Conservation (phyloP, 306 rosid species). For the Dryas drummondii region DNA sequence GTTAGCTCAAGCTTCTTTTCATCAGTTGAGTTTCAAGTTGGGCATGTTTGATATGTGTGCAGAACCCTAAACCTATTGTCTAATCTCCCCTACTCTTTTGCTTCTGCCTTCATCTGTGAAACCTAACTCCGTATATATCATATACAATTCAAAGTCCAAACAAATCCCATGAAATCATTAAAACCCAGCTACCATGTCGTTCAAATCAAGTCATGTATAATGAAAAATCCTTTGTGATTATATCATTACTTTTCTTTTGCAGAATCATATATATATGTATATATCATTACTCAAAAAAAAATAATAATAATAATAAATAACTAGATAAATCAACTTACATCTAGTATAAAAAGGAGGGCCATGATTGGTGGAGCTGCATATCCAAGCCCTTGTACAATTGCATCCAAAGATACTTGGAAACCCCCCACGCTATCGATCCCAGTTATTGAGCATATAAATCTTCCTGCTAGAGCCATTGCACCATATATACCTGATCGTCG, state of each 20-base stretch:
- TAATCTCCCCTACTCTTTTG: background rate
- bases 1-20: too few relatives aligned
- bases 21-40: too few relatives aligned
- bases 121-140: background rate
- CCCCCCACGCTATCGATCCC: constrained; percentile 89
- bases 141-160: too few relatives aligned
- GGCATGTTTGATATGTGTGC: too few relatives aligned
- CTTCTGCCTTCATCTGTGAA: background rate
- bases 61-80: background rate
- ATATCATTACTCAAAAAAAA: background rate
- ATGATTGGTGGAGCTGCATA: constrained; percentile 93
- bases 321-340: constrained; percentile 46
- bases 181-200: background rate
- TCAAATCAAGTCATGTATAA: background rate
- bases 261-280: too few relatives aligned
- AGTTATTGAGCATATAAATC: constrained; percentile 77
- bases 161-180: background rate
- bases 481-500: constrained; percentile 74
- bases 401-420: constrained; percentile 76
- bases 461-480: constrained; percentile 90
- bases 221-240: background rate
- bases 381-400: constrained; percentile 81
- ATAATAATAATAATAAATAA: background rate
- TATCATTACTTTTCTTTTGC: background rate
- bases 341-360: constrained; percentile 93